Percentiles rank a stretch among this genome's conserved stretches.
Evolutionary conservation across 345 rosid species (phyloP).

Genomic region (Euphorbia lathyris): DNA sequence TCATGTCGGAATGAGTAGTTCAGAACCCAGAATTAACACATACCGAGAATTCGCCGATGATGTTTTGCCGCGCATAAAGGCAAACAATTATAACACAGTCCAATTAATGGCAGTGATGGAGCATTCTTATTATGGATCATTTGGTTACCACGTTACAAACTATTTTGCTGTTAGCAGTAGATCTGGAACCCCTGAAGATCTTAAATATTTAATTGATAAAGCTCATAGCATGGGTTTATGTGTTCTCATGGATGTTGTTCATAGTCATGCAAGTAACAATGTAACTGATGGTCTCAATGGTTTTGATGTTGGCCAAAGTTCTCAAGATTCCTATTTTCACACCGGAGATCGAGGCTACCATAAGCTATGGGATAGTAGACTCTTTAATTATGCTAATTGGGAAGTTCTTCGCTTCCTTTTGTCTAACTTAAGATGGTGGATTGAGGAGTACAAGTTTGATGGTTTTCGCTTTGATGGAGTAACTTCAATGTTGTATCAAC

Average conservation of each 20-base stretch:
- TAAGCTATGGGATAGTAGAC: constrained; percentile 70
- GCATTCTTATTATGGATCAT: constrained; percentile 79
- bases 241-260: constrained; percentile 73
- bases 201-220: constrained; percentile 74
- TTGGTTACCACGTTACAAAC: constrained; percentile 77
- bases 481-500: constrained; percentile 80
- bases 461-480: constrained; percentile 81
- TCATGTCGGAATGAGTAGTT: constrained; percentile 82
- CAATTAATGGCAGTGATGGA: constrained; percentile 84
- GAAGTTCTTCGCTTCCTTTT: constrained; percentile 82
- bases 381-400: constrained; percentile 80
- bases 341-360: constrained; percentile 68
- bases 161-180: constrained; percentile 77
- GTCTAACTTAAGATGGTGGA: constrained; percentile 86
- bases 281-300: constrained; percentile 79
- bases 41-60: constrained; percentile 75
- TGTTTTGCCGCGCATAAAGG: constrained; percentile 66
- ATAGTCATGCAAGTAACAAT: constrained; percentile 77
- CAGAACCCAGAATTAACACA: constrained; percentile 64
- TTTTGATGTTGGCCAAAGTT: constrained; percentile 68
- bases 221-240: constrained; percentile 71
- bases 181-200: constrained; percentile 81
- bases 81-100: constrained; percentile 67
- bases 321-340: constrained; percentile 75
- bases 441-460: constrained; percentile 72